These are phyloP conservation scores for Solanum paucissectum DNA, from an alignment of 257 asterid species.

Conservation along the genomic window DNA sequence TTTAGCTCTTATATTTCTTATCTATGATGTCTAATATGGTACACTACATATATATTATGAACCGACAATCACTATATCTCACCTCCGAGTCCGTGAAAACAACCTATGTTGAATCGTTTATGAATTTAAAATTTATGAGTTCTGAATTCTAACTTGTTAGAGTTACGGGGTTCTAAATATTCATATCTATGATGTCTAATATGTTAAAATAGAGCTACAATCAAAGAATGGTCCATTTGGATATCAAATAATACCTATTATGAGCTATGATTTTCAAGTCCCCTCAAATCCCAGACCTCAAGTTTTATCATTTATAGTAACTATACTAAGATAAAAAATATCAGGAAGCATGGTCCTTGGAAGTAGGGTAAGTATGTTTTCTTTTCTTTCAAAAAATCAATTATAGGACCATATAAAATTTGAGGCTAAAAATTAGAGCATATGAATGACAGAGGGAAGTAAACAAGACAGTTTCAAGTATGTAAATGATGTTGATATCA, in stretches of 20 bases:
- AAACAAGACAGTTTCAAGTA: conserved; percentile 12
- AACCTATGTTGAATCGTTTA: neutral
- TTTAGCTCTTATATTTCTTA: neutral
- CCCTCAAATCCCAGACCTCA: neutral
- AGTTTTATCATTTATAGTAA: neutral
- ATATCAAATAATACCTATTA: neutral
- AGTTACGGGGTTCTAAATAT: neutral
- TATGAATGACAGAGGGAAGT: neutral
- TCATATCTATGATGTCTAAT: neutral
- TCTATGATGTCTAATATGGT: neutral
- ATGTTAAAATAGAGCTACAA: neutral
- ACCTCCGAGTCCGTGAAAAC: neutral
- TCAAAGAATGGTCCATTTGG: neutral
- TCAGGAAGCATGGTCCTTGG: neutral
- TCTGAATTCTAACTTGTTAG: neutral
- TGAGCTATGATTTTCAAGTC: neutral
- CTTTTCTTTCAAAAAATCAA: neutral
- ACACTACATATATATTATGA: neutral
- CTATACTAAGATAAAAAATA: neutral
- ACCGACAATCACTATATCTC: neutral
- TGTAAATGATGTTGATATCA: conserved; percentile 24
- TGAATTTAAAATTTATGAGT: neutral
- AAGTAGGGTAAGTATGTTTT: neutral
- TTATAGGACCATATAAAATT: neutral
- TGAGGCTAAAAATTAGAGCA: neutral